A percentile compares a stretch with the other conserved stretches of the same genome.
Conservation (phyloP, 352 stramenopile genomes). For the Phytopythium vexans region DNA sequence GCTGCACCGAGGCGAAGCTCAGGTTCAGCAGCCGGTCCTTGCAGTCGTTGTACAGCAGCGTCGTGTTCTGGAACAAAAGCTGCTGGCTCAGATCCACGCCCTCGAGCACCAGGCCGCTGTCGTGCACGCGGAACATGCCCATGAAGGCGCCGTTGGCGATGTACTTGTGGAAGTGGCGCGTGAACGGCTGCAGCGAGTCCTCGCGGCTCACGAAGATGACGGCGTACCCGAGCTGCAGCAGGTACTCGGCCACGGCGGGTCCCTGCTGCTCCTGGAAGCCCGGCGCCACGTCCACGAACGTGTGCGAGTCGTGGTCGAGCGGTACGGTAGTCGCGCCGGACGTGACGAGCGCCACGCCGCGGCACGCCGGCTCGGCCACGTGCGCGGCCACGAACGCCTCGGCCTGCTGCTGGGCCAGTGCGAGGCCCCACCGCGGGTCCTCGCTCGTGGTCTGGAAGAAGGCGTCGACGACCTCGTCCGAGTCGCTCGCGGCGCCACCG, state of each 20-base stretch:
- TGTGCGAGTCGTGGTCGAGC: conserved; percentile 56
- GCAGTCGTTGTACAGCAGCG: conserved; percentile 51
- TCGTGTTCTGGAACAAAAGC: conserved; percentile 64
- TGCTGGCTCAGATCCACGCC: conserved; percentile 63
- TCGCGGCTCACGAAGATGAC: conserved; percentile 82
- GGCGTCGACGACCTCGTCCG: conserved; percentile 69
- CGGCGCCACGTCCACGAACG: conserved; percentile 70
- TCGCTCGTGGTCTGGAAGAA: conserved; percentile 79
- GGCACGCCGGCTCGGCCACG: conserved; percentile 39
- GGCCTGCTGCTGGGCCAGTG: conserved; percentile 27
- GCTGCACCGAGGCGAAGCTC: conserved; percentile 77
- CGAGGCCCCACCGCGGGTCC: conserved; percentile 57
- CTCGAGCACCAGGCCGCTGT: conserved; percentile 59
- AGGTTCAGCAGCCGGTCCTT: conserved; percentile 72
- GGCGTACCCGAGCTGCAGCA: conserved; percentile 75
- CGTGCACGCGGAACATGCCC: conserved; percentile 67
- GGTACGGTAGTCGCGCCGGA: conserved; percentile 77
- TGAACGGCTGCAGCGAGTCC: conserved; percentile 78
- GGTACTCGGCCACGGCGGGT: conserved; percentile 71
- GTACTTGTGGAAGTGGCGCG: conserved; percentile 81
- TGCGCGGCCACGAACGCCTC: conserved; percentile 62
- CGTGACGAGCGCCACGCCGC: conserved; percentile 79
- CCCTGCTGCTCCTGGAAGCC: conserved; percentile 76
- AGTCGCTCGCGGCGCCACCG: conserved; percentile 50
- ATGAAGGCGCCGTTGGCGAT: conserved; percentile 81